A percentile compares a stretch with the other conserved stretches of the same genome.
Conservation (phyloP, 495 filamentous ascomycete genomes). For the Jackrogersella multiformis region DNA sequence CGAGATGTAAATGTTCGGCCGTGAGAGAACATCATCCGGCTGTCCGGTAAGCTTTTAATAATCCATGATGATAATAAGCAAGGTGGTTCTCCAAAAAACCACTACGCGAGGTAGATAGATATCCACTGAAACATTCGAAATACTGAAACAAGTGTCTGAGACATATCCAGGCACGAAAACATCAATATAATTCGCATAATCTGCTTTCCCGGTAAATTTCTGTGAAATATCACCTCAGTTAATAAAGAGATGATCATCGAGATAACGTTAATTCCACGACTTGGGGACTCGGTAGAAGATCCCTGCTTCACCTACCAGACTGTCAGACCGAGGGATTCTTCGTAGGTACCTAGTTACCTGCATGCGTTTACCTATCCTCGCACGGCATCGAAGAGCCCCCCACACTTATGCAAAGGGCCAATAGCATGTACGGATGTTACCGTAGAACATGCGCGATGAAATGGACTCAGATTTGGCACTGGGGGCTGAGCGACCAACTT, state of each 20-base stretch:
- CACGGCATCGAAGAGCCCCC: conserved; percentile 8
- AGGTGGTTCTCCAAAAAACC: neutral
- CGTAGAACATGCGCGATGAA: conserved; percentile 1
- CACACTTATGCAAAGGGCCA: conserved; percentile 6
- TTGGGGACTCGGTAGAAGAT: conserved; percentile 6
- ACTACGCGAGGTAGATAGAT: neutral
- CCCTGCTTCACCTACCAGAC: conserved; percentile 29
- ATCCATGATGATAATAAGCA: neutral
- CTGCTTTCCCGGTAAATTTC: conserved; percentile 31
- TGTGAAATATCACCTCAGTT: conserved; percentile 23
- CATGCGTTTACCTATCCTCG: conserved; percentile 37
- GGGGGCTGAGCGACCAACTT: neutral
- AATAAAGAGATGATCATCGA: conserved; percentile 29
- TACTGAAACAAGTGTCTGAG: neutral
- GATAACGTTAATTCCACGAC: conserved; percentile 33
- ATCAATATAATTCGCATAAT: conserved; percentile 19
- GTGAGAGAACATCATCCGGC: neutral
- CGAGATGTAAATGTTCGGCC: conserved; percentile 8
- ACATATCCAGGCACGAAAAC: conserved; percentile 14
- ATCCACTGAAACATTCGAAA: neutral
- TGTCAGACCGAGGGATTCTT: conserved; percentile 18
- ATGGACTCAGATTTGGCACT: neutral
- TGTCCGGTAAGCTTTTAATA: neutral
- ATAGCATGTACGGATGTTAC: conserved; percentile 8
- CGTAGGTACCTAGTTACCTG: conserved; percentile 17